Evolutionary conservation across 108 stramenopile species (phyloP).

Genomic region (Fistulifera pelliculosa): DNA sequence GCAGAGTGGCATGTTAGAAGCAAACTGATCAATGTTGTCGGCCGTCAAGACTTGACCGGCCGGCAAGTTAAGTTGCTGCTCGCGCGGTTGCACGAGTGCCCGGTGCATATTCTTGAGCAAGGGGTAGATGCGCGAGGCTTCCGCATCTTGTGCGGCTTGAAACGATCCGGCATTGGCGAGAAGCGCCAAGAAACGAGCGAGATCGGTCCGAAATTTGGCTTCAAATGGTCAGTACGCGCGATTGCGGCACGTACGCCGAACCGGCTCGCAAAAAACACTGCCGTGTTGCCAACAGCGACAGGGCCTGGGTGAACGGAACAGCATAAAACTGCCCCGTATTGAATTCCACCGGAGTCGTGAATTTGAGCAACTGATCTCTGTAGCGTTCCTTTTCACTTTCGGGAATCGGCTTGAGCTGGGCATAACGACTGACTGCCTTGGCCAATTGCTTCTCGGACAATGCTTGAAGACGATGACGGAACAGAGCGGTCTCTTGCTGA

Average conservation of each 20-base stretch:
- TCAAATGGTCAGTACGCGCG: constrained; percentile 65
- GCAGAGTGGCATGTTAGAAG: constrained; percentile 91
- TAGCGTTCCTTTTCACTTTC: constrained; percentile 46
- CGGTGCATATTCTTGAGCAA: constrained; percentile 29
- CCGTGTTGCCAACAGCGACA: constrained; percentile 71
- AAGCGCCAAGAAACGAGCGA: constrained; percentile 62
- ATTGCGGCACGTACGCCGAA: constrained; percentile 83
- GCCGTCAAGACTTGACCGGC: constrained; percentile 36
- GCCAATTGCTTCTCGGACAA: constrained; percentile 47
- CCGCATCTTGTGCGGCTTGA: constrained; percentile 12
- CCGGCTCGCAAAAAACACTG: constrained; percentile 79
- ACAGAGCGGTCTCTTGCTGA: constrained; percentile 71
- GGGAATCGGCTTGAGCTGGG: constrained; percentile 52
- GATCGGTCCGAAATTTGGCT: constrained; percentile 59
- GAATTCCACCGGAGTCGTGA: constrained; percentile 32
- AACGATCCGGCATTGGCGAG: constrained; percentile 18
- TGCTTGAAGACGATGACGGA: constrained; percentile 78
- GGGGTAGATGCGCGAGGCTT: constrained; percentile 66
- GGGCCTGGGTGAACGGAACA: constrained; percentile 90
- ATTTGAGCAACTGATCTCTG: constrained; percentile 16
- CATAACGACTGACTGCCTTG: constrained; percentile 23
- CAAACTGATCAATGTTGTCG: constrained; percentile 52
- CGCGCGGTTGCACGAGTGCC: constrained; percentile 5
- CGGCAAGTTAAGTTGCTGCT: neutral
- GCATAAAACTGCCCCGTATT: constrained; percentile 51